These are phyloP conservation scores for Cutaneotrichosporon mucoides DNA, from an alignment of 1,284 basidiomycete species.

Conservation along the genomic window DNA sequence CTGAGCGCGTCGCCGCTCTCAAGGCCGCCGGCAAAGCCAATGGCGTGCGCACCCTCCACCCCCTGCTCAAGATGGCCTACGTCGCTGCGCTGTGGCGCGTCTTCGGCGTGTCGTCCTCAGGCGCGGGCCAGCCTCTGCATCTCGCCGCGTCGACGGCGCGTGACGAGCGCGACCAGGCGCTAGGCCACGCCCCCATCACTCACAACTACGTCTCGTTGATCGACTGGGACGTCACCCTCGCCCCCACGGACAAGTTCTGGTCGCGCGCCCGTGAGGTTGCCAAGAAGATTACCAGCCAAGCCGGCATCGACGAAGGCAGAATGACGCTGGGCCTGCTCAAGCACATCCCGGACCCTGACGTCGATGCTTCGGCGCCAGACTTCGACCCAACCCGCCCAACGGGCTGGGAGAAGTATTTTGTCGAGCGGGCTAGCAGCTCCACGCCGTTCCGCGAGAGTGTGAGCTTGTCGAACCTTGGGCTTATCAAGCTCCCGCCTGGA, in stretches of 20 bases:
- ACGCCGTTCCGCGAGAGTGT: slow-evolving; percentile 21
- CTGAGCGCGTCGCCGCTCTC: slow-evolving; percentile 15
- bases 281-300: background rate
- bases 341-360: slow-evolving; percentile 30
- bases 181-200: slow-evolving; percentile 28
- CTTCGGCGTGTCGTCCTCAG: background rate
- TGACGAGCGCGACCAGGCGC: slow-evolving; percentile 22
- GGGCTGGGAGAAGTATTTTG: slow-evolving; percentile 40
- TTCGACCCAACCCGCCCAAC: slow-evolving; percentile 27
- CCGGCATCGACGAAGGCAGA: slow-evolving; percentile 16
- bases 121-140: background rate
- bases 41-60: slow-evolving; percentile 35
- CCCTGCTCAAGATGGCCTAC: slow-evolving; percentile 30
- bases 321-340: slow-evolving; percentile 31
- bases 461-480: slow-evolving; percentile 39
- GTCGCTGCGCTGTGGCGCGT: slow-evolving; percentile 29
- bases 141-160: slow-evolving; percentile 13
- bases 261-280: background rate
- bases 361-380: background rate
- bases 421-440: slow-evolving; percentile 11
- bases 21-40: slow-evolving; percentile 21
- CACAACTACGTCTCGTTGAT: slow-evolving; percentile 32
- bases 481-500: slow-evolving; percentile 19
- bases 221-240: slow-evolving; percentile 9
- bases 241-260: slow-evolving; percentile 28